Base-by-base conservation (phyloP, 139 green algal species). In the Chlorella sp. region DNA sequence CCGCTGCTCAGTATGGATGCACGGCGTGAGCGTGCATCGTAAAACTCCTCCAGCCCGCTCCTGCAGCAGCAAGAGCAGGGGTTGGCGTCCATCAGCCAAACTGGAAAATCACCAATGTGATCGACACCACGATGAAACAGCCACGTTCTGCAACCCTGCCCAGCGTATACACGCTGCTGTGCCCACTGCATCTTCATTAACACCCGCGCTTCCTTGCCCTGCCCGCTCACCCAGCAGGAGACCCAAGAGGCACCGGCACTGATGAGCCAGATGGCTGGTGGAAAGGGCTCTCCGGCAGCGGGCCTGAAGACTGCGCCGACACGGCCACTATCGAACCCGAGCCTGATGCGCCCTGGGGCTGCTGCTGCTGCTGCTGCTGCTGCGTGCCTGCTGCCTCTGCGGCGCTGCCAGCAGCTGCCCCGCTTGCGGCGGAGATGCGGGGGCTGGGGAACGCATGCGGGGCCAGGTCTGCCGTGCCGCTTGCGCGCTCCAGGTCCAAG, bases 11-110 rank as follows among this genome's bases (percentile, higher is more conserved):
- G 38, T 17, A 74, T 83, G 78, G 63, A 83, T 44, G 41, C 39
- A 6, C 63, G 78, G 5, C 78, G 63, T 28, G 63, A 64, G 63
- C 51, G 62, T 2, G 78, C 63, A 64, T 74, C 63, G n/a, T 63
- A 30, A 44, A 74, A 83, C 13, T 82, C 76, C 3, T 82, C 76
- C 56, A 82, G 44, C 57, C 71, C 76, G 36, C 76, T 72, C 20
- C 51, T 72, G 65, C 17, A 26, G n/a, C n/a, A n/a, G n/a, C n/a
- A n/a, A n/a, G n/a, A n/a, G n/a, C n/a, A n/a, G n/a, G n/a, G n/a
- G n/a, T n/a, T n/a, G n/a, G n/a, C n/a, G n/a, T n/a, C n/a, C n/a
- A n/a, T n/a, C n/a, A n/a, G n/a, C n/a, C n/a, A n/a, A n/a, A n/a
- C n/a, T n/a, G n/a, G n/a, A n/a, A n/a, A n/a, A n/a, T n/a, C n/a